Evolutionary conservation across 495 filamentous ascomycete species (phyloP).

Genomic region (Lentithecium fluviatile): DNA sequence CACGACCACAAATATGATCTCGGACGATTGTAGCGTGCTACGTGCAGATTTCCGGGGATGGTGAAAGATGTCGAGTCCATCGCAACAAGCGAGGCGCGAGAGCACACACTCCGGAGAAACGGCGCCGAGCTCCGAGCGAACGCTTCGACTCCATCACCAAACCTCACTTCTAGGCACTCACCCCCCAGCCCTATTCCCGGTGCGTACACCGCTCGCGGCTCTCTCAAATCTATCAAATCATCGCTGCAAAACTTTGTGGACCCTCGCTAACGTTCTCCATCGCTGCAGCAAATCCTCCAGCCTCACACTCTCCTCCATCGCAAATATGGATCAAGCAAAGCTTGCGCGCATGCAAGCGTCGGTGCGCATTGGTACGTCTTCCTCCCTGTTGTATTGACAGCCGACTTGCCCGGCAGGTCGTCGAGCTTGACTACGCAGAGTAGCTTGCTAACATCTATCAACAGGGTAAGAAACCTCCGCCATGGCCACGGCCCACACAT

Average conservation of each 20-base stretch:
- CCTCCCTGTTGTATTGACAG: constrained; percentile 6
- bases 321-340: constrained; percentile 70
- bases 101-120: constrained; percentile 2
- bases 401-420: background rate
- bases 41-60: too few species aligned
- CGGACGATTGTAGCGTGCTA: too few species aligned
- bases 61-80: too few species aligned
- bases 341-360: constrained; percentile 74
- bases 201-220: background rate
- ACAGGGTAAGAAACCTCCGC: constrained; percentile 26
- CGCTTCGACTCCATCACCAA: constrained; percentile 27
- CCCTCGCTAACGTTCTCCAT: background rate
- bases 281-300: constrained; percentile 1
- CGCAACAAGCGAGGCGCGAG: too few species aligned
- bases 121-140: constrained; percentile 27
- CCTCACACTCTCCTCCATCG: constrained; percentile 22
- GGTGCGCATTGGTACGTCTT: constrained; percentile 71
- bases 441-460: too few species aligned
- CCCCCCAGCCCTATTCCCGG: constrained; percentile 2
- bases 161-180: constrained; percentile 1
- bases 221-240: background rate
- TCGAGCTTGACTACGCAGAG: too few species aligned
- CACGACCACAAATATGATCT: too few species aligned
- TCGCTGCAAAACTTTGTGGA: background rate
- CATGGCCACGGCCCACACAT: background rate